Conservation (phyloP, 2,329 filamentous ascomycete genomes). For the Fusarium anthophilum region DNA sequence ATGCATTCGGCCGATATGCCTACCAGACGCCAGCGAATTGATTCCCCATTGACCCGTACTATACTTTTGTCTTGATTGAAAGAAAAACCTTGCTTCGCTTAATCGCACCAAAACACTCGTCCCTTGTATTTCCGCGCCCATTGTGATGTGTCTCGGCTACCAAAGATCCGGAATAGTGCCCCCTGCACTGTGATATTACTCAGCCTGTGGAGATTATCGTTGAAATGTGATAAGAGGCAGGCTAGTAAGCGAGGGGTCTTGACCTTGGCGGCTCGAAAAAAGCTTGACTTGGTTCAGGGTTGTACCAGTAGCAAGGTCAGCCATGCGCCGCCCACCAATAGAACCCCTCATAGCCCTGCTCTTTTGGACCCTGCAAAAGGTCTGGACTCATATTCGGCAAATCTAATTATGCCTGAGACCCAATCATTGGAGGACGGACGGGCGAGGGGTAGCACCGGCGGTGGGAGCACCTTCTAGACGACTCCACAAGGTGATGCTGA, state of each 20-base stretch:
- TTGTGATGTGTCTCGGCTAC: neutral
- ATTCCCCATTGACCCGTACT: neutral
- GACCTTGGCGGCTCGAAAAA: fast-evolving
- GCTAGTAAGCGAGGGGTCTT: neutral
- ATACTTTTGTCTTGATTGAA: neutral
- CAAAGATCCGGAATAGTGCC: neutral
- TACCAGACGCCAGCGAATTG: neutral
- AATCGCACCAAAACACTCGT: neutral
- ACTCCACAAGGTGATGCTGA: neutral
- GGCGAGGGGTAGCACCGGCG: neutral
- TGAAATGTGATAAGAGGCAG: neutral
- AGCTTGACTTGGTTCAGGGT: neutral
- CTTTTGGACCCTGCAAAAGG: neutral
- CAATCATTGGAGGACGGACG: neutral
- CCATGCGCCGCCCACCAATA: neutral
- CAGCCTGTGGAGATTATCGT: neutral
- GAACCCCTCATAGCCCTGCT: neutral
- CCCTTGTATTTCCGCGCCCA: neutral
- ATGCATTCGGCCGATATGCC: neutral
- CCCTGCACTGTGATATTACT: neutral
- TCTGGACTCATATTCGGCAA: neutral
- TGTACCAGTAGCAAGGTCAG: too few relatives aligned
- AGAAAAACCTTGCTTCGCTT: too few relatives aligned
- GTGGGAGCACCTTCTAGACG: neutral
- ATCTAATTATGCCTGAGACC: neutral